Conservation (phyloP, 352 stramenopile genomes). For the Halophytophthora polymorphica region DNA sequence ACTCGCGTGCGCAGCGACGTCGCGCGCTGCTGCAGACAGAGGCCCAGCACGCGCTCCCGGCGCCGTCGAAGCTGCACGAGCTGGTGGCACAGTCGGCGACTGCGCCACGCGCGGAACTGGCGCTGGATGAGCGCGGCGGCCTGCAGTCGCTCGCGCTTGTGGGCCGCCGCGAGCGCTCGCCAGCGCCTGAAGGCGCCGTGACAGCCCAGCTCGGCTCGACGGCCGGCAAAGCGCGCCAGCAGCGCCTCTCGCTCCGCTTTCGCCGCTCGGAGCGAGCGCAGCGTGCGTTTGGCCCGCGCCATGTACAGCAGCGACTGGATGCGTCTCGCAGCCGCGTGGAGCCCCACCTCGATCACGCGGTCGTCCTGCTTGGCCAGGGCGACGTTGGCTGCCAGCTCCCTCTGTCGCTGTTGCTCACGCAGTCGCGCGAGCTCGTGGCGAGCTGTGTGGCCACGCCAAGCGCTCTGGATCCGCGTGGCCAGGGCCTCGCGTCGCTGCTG, state of each 20-base stretch:
- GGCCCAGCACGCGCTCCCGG: slow-evolving; percentile 36
- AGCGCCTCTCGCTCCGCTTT: slow-evolving; percentile 36
- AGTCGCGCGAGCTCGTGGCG: slow-evolving; percentile 20
- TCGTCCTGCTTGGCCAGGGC: slow-evolving; percentile 45
- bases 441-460: slow-evolving; percentile 34
- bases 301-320: slow-evolving; percentile 62
- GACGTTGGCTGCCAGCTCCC: slow-evolving; percentile 34
- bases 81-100: slow-evolving; percentile 31
- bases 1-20: slow-evolving; percentile 12
- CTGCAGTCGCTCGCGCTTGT: slow-evolving; percentile 25
- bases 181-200: slow-evolving; percentile 31
- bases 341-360: slow-evolving; percentile 28
- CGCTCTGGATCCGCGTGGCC: slow-evolving; percentile 43
- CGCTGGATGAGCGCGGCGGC: slow-evolving; percentile 42
- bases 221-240: slow-evolving; percentile 31
- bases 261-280: slow-evolving; percentile 27
- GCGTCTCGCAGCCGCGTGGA: slow-evolving; percentile 37
- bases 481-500: slow-evolving; percentile 26
- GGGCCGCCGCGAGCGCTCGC: slow-evolving; percentile 33
- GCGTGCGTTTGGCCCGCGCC: slow-evolving; percentile 26
- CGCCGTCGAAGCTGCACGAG: slow-evolving; percentile 30
- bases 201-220: slow-evolving; percentile 23
- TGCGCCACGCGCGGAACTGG: slow-evolving; percentile 31
- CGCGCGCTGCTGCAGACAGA: slow-evolving; percentile 32
- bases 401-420: slow-evolving; percentile 19